These are phyloP conservation scores for Crassisporium funariophilum DNA, from an alignment of 768 basidiomycete genomes.

Conservation along the genomic window DNA sequence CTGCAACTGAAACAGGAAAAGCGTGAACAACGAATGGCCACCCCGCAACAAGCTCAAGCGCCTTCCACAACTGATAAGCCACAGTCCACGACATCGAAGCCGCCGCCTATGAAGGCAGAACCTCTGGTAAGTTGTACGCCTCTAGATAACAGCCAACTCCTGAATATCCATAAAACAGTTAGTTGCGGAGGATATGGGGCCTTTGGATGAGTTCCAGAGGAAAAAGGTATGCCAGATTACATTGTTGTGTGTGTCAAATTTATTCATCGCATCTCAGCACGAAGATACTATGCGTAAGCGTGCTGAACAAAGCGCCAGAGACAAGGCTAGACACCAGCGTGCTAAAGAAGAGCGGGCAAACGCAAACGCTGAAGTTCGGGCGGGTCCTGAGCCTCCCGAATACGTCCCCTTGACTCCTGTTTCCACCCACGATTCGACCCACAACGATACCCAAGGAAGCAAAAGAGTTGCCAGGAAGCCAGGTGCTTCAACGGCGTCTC, in stretches of 20 bases:
- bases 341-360: slow-evolving; percentile 28
- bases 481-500: no score
- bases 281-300: slow-evolving; percentile 27
- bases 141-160: not conserved
- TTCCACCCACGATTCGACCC: slow-evolving; percentile 10
- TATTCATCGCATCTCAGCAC: slow-evolving; percentile 13
- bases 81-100: no score
- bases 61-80: no score
- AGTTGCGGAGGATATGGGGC: slow-evolving; percentile 9
- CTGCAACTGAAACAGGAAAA: slow-evolving; percentile 1
- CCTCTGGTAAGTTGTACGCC: not conserved
- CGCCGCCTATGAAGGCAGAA: not conserved
- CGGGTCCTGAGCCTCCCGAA: not conserved
- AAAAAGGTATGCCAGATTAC: slow-evolving; percentile 2
- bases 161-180: not conserved
- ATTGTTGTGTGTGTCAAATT: not conserved
- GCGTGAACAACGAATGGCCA: no score
- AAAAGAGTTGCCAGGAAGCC: no score
- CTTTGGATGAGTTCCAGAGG: slow-evolving; percentile 13
- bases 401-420: slow-evolving; percentile 21
- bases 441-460: not conserved
- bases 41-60: no score
- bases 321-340: slow-evolving; percentile 33
- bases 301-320: slow-evolving; percentile 40
- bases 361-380: slow-evolving; percentile 2